Conservation (phyloP, 208 protist genomes). For the Leishmania braziliensis region DNA sequence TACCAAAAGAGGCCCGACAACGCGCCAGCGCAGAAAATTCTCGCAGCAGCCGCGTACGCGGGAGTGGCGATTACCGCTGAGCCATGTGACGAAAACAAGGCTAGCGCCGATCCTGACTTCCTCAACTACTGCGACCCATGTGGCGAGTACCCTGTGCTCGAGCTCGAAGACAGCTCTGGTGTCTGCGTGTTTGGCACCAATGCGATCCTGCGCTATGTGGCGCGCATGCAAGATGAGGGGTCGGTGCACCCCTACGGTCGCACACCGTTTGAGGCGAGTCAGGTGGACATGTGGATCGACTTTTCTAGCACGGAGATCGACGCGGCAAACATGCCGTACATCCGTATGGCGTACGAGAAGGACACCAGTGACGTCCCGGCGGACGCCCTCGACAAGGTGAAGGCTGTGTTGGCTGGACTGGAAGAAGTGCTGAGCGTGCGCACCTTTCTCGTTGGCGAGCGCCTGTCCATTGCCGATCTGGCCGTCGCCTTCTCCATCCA, state of each 20-base stretch:
- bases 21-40: constrained; percentile 55
- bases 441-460: constrained; percentile 87
- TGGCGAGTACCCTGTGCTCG: constrained; percentile 72
- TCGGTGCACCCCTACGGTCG: constrained; percentile 67
- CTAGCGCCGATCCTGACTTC: constrained; percentile 56
- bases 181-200: constrained; percentile 83
- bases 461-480: constrained; percentile 80
- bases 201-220: constrained; percentile 83
- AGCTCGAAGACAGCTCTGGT: constrained; percentile 48
- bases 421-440: constrained; percentile 69
- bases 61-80: constrained; percentile 44
- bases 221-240: constrained; percentile 42
- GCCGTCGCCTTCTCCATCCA: constrained; percentile 73
- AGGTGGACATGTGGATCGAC: constrained; percentile 89
- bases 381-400: constrained; percentile 38
- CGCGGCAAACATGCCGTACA: constrained; percentile 51
- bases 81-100: constrained; percentile 40
- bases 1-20: constrained; percentile 58
- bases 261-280: constrained; percentile 72
- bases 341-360: constrained; percentile 45
- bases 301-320: constrained; percentile 78
- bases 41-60: constrained; percentile 59
- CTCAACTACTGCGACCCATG: constrained; percentile 66
- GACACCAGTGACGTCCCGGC: constrained; percentile 26
- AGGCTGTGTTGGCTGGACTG: constrained; percentile 49